Evolutionary conservation across 2,329 filamentous ascomycete species (phyloP).

Genomic region (Fusarium equiseti): DNA sequence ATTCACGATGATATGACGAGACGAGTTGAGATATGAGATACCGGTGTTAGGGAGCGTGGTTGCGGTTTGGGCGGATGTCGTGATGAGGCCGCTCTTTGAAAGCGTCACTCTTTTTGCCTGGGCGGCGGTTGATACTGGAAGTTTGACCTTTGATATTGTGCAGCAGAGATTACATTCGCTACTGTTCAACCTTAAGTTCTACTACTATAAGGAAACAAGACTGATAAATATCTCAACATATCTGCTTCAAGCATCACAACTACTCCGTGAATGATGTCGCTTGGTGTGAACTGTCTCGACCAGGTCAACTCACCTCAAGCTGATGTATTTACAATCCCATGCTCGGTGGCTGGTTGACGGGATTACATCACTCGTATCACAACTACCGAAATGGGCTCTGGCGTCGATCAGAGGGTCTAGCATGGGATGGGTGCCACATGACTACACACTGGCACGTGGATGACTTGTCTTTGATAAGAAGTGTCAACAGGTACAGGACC

Average conservation of each 20-base stretch:
- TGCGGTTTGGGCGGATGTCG: constrained; percentile 22
- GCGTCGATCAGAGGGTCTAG: constrained; percentile 35
- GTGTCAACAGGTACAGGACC: background rate
- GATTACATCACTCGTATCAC: constrained; percentile 40
- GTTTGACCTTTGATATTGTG: background rate
- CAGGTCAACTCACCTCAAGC: background rate
- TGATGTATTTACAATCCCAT: background rate
- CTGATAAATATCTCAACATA: constrained; percentile 1
- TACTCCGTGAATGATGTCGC: background rate
- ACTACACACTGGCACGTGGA: constrained; percentile 37
- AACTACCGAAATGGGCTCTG: constrained; percentile 32
- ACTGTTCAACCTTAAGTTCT: constrained; percentile 17
- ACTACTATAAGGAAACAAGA: constrained; percentile 3
- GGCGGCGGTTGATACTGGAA: constrained; percentile 3
- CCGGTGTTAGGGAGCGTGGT: constrained; percentile 15
- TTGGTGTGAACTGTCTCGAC: background rate
- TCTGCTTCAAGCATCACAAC: background rate
- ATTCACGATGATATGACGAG: constrained; percentile 29
- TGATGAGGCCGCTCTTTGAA: constrained; percentile 27
- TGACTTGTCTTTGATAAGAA: constrained; percentile 22
- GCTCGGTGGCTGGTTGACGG: constrained; percentile 30
- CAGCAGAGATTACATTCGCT: constrained; percentile 24
- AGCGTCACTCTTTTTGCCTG: constrained; percentile 36
- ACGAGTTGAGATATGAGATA: constrained; percentile 17
- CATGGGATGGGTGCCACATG: constrained; percentile 37